Base-by-base conservation (phyloP, 1,284 basidiomycete genomes). In the Apiotrichum siamense region DNA sequence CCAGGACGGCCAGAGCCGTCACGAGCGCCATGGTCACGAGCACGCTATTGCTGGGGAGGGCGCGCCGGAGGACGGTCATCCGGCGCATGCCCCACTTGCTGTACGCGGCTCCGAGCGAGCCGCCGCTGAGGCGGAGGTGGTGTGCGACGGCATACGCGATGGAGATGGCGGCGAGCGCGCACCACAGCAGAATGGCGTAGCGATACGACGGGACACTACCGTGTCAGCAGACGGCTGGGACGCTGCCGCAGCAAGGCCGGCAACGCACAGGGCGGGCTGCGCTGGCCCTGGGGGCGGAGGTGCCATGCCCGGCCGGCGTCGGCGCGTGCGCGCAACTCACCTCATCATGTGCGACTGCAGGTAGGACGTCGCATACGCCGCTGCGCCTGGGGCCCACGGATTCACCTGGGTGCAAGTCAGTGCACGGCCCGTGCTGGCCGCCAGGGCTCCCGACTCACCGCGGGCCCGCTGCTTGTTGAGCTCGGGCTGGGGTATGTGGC, bases 11-110 rank as follows among this genome's bases (percentile, higher is more conserved):
- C 4, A 75, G 63, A 48, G 78, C 56, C 31, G 77, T 64, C 24
- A 86, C 66, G 35, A 77, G 50, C 36, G 64, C 50, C 32, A 81
- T 65, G 4, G 76, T 74, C 42, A 84, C 70, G 18, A 85, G 69
- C 52, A 83, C 79, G 3, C 80, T 78, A 61, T 86, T 85, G 47
- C 82, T 80, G 3, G 84, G 83, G 6, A 85, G 70, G 4, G 80
- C 76, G 27, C 54, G 59, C 31, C 49, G 51, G 18, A 64, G 60
- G n/a, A 66, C 33, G 12, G 61, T 60, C 32, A 52, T 42, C 15
- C 62, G 42, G 33, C 59, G 52, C 53, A 75, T 68, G 17, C 62
- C 61, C 60, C 69, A 72, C 52, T 63, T 68, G 18, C 56, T 54
- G 54, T 63, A 70, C 1, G 52, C 47, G 9, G 69, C 66, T 5